A percentile compares a stretch with the other conserved stretches of the same genome.
phyloP scores from a whole-genome alignment of 257 asterid genomes.

The Capsicum rhomboideum region DNA sequence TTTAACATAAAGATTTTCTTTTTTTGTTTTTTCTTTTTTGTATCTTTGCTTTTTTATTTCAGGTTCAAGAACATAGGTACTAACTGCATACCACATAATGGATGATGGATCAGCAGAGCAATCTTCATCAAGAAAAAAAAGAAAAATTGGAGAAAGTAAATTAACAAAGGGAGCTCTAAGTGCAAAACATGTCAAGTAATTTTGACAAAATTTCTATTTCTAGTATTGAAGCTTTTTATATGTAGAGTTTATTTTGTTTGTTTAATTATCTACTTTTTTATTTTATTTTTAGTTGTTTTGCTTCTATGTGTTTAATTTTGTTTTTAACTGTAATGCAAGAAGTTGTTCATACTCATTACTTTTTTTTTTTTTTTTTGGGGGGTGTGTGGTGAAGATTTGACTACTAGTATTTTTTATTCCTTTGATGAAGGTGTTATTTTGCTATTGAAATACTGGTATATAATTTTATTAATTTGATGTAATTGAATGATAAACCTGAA shows the following conservation, averaged over 20 bases:
- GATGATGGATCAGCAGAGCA: background rate
- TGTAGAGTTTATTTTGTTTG: background rate
- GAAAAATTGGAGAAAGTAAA: background rate
- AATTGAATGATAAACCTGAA: background rate
- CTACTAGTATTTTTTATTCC: background rate
- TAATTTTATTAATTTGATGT: background rate
- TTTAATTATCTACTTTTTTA: background rate
- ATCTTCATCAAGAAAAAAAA: background rate
- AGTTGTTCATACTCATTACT: background rate
- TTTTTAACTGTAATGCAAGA: background rate
- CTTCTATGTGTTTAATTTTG: background rate
- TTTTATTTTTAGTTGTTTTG: background rate
- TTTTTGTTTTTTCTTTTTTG: background rate
- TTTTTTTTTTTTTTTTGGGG: background rate
- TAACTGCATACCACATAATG: conserved; percentile 2
- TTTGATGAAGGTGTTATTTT: background rate
- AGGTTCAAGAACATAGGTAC: conserved; percentile 55
- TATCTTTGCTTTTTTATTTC: conserved; percentile 15
- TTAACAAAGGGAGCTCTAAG: background rate
- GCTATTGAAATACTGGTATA: background rate
- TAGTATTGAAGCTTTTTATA: background rate
- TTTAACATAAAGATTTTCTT: background rate
- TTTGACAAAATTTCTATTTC: background rate
- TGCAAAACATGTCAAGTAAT: background rate
- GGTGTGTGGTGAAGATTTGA: background rate